Evolutionary conservation across 139 green algal species (phyloP).

Genomic region (Picochlorum sp.): DNA sequence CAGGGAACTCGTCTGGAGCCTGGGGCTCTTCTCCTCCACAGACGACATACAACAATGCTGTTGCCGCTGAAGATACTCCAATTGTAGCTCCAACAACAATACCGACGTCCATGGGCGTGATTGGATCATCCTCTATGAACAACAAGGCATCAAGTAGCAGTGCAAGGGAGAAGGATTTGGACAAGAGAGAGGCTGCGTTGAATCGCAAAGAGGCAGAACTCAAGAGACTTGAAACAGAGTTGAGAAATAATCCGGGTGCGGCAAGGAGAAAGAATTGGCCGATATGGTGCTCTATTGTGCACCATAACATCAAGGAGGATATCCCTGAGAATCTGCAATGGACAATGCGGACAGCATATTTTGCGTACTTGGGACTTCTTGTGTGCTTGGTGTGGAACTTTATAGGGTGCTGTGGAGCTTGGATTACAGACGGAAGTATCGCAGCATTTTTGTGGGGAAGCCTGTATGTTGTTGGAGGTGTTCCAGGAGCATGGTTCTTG

Average conservation of each 20-base stretch:
- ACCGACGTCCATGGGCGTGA: not conserved
- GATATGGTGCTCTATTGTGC: constrained; percentile 34
- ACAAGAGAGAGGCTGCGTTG: constrained; percentile 34
- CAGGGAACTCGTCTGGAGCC: not conserved
- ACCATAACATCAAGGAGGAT: constrained; percentile 51
- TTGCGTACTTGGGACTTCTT: constrained; percentile 37
- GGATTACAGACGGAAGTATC: constrained; percentile 22
- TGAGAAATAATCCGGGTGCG: constrained; percentile 17
- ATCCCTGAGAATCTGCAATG: constrained; percentile 28
- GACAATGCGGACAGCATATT: constrained; percentile 36
- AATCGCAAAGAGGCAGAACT: constrained; percentile 30
- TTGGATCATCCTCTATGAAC: not conserved
- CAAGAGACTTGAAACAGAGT: constrained; percentile 28
- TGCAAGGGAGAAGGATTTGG: constrained; percentile 34
- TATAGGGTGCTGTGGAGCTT: constrained; percentile 23
- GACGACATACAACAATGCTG: not conserved
- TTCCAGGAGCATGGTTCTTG: constrained; percentile 34
- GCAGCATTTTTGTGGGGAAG: constrained; percentile 29
- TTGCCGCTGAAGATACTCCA: not conserved
- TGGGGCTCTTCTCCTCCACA: not conserved
- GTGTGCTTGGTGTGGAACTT: constrained; percentile 39
- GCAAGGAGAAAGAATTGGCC: constrained; percentile 52
- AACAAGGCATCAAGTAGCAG: not conserved
- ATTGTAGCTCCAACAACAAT: not conserved
- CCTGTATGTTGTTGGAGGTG: constrained; percentile 36